These are phyloP conservation scores for Zanthoxylum bungeanum DNA, from an alignment of 345 rosid genomes.

Conservation along the genomic window DNA sequence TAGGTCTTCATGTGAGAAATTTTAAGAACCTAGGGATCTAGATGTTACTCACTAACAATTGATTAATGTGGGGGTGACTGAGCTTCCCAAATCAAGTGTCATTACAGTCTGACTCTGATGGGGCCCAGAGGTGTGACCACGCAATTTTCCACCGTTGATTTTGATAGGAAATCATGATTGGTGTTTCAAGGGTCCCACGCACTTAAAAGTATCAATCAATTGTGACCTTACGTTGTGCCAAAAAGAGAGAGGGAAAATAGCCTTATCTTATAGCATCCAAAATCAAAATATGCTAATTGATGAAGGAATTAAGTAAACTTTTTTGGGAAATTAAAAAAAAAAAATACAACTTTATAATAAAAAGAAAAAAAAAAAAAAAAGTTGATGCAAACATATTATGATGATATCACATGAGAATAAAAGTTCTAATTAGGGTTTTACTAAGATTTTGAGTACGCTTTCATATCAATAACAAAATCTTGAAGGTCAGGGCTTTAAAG, in stretches of 20 bases:
- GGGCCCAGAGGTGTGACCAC: background rate
- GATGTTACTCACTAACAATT: background rate
- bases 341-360: background rate
- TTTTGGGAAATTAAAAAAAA: background rate
- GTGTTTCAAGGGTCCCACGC: background rate
- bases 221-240: background rate
- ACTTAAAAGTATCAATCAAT: background rate
- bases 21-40: background rate
- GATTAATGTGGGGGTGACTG: background rate
- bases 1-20: background rate
- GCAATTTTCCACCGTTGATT: constrained; percentile 14
- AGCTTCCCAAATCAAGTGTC: constrained; percentile 21
- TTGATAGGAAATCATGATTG: constrained; percentile 7
- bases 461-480: too few species aligned
- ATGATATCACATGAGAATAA: background rate
- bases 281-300: background rate
- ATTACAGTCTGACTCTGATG: background rate
- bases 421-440: background rate
- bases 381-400: background rate
- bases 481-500: too few species aligned
- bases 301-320: background rate
- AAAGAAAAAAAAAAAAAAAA: background rate
- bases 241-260: background rate
- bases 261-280: background rate
- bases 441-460: too few species aligned